phyloP scores from a whole-genome alignment of 139 green algal genomes.

The Picochlorum sp. region DNA sequence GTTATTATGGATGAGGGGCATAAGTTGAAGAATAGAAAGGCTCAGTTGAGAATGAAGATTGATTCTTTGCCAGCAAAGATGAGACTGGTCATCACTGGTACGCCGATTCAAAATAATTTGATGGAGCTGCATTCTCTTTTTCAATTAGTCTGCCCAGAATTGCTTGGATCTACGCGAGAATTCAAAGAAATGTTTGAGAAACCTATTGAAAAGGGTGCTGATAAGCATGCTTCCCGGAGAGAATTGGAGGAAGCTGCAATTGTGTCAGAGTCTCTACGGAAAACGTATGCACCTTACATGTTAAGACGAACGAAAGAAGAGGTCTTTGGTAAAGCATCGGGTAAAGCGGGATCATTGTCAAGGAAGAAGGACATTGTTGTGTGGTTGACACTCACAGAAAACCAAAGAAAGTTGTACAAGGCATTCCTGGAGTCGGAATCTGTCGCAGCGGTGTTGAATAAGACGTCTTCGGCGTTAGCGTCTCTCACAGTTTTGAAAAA shows the following conservation, averaged over 20 bases:
- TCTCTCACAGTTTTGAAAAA: constrained; percentile 68
- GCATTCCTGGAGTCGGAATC: constrained; percentile 61
- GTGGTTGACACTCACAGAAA: constrained; percentile 71
- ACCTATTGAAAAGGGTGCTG: constrained; percentile 43
- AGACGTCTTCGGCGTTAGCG: constrained; percentile 64
- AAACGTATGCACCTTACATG: constrained; percentile 62
- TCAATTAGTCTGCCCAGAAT: constrained; percentile 60
- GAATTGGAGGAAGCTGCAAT: constrained; percentile 48
- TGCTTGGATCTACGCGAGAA: constrained; percentile 46
- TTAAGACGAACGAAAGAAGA: constrained; percentile 83
- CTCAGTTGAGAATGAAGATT: constrained; percentile 57
- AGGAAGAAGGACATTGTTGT: constrained; percentile 88
- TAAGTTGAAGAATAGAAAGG: constrained; percentile 85
- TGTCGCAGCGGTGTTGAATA: constrained; percentile 68
- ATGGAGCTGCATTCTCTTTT: constrained; percentile 84
- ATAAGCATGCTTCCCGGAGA: constrained; percentile 41
- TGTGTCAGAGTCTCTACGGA: constrained; percentile 48
- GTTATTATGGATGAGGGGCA: constrained; percentile 86
- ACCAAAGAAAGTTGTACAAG: constrained; percentile 65
- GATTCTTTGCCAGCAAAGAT: constrained; percentile 33
- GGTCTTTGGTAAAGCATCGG: constrained; percentile 36
- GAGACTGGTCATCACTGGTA: constrained; percentile 78
- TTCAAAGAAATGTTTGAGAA: constrained; percentile 56
- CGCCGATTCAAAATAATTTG: constrained; percentile 85
- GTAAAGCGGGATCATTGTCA: neutral